Conservation (phyloP, 202 grass and related monocot species). For the Schoenoplectus triqueter region DNA sequence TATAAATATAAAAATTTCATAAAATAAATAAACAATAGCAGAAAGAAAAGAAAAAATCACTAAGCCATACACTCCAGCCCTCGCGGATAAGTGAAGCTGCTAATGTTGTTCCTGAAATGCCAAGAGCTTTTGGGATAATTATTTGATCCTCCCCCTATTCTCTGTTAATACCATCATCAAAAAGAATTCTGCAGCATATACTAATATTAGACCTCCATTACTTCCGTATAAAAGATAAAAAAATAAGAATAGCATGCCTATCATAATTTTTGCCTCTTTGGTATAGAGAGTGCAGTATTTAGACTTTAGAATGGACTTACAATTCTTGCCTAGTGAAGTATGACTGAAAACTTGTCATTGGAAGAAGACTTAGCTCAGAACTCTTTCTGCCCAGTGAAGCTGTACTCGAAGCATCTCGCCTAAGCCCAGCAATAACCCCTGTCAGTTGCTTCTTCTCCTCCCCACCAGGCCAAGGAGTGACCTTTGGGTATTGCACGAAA, state of each 20-base stretch:
- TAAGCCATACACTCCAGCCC: slow-evolving; percentile 88
- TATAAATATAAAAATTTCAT: slow-evolving; percentile 10
- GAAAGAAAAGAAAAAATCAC: slow-evolving; percentile 19
- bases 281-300: not conserved
- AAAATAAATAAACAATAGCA: not conserved
- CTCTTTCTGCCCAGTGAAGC: too few species aligned
- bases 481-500: too few species aligned
- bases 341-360: slow-evolving; percentile 48
- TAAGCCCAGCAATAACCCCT: too few species aligned
- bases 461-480: too few species aligned
- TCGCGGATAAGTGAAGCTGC: slow-evolving; percentile 93
- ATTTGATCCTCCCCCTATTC: slow-evolving; percentile 56
- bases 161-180: slow-evolving; percentile 38
- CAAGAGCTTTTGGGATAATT: slow-evolving; percentile 73
- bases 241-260: not conserved
- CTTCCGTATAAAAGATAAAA: not conserved
- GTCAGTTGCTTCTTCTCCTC: too few species aligned
- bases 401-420: too few species aligned
- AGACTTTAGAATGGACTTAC: slow-evolving; percentile 46
- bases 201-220: not conserved
- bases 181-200: slow-evolving; percentile 46
- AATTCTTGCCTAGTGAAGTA: slow-evolving; percentile 48
- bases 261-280: not conserved
- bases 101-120: slow-evolving; percentile 95
- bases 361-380: slow-evolving; percentile 73